A percentile compares a stretch with the other conserved stretches of the same genome.
Evolutionary conservation across 192 early-diverging fungal species (phyloP).

Genomic region (Thoreauomyces humboldtii): DNA sequence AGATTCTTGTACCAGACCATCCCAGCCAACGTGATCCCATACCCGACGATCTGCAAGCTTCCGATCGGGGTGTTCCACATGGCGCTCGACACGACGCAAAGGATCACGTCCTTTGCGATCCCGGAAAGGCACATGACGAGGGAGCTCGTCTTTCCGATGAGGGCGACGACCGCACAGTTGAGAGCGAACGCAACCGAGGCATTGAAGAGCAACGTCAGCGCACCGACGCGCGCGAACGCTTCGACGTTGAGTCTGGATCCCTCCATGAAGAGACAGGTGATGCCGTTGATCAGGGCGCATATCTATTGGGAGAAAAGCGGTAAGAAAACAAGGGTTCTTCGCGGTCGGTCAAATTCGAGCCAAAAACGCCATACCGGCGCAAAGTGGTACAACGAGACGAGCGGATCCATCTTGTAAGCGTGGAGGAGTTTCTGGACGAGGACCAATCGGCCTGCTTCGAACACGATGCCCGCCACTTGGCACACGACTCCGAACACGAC

Average conservation of each 20-base stretch:
- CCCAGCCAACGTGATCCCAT: constrained; percentile 7
- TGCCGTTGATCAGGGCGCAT: constrained; percentile 38
- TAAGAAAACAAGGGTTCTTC: too few species aligned
- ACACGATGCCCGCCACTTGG: constrained; percentile 27
- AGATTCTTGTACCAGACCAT: constrained; percentile 19
- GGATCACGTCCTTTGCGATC: constrained; percentile 8
- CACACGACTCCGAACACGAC: constrained; percentile 26
- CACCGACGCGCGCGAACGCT: constrained; percentile 18
- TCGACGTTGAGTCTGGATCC: neutral
- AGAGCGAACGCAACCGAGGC: constrained; percentile 30
- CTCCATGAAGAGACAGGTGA: constrained; percentile 31
- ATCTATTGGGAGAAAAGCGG: constrained; percentile 27
- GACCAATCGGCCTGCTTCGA: constrained; percentile 33
- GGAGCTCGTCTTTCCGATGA: constrained; percentile 12
- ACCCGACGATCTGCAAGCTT: constrained; percentile 11
- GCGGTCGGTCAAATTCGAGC: too few species aligned
- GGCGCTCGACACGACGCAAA: constrained; percentile 2
- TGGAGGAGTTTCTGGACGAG: constrained; percentile 36
- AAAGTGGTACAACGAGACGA: constrained; percentile 34
- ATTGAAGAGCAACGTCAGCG: constrained; percentile 27
- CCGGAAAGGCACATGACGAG: constrained; percentile 11
- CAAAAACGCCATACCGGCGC: constrained; percentile 34
- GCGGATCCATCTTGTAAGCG: constrained; percentile 35
- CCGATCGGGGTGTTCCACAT: neutral
- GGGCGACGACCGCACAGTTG: constrained; percentile 25